Evolutionary conservation across 805 yeast genomes (phyloP).

Genomic region (Lachancea quebecensis): DNA sequence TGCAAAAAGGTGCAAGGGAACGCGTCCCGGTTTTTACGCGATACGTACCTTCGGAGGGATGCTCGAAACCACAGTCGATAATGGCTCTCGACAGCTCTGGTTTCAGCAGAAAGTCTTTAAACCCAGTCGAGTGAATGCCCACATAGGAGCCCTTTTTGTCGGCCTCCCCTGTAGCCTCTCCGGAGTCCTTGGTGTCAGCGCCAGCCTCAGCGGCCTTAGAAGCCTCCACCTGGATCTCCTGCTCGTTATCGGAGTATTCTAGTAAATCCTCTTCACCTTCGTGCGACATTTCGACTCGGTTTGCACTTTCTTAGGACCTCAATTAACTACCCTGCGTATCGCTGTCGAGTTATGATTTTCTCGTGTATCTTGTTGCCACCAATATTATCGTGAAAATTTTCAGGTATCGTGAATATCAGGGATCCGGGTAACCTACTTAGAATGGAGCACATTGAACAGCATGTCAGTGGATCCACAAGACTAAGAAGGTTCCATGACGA

Average conservation of each 20-base stretch:
- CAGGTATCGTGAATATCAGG: background rate
- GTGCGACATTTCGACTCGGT: constrained; percentile 57
- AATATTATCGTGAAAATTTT: constrained; percentile 1
- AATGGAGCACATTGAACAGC: background rate
- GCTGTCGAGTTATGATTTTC: background rate
- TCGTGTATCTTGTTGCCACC: constrained; percentile 1
- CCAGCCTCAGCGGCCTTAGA: constrained; percentile 37
- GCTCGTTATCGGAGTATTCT: constrained; percentile 98
- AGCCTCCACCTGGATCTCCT: constrained; percentile 64
- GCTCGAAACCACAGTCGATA: constrained; percentile 98
- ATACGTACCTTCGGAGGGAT: constrained; percentile 92
- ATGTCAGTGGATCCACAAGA: background rate
- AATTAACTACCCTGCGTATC: constrained; percentile 1
- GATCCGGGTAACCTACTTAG: background rate
- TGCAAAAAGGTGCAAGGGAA: too few relatives aligned
- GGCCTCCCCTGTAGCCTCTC: constrained; percentile 42
- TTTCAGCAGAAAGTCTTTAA: constrained; percentile 93
- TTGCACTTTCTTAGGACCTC: background rate
- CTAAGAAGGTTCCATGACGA: too few relatives aligned
- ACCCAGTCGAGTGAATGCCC: constrained; percentile 97
- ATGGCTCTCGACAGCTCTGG: constrained; percentile 97
- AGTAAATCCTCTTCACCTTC: constrained; percentile 98
- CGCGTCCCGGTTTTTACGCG: background rate
- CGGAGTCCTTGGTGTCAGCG: constrained; percentile 14
- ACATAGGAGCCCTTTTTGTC: constrained; percentile 96